A percentile compares a stretch with the other conserved stretches of the same genome.
Evolutionary conservation across 1,284 basidiomycete species (phyloP).

Genomic region (Termitomyces sp.): DNA sequence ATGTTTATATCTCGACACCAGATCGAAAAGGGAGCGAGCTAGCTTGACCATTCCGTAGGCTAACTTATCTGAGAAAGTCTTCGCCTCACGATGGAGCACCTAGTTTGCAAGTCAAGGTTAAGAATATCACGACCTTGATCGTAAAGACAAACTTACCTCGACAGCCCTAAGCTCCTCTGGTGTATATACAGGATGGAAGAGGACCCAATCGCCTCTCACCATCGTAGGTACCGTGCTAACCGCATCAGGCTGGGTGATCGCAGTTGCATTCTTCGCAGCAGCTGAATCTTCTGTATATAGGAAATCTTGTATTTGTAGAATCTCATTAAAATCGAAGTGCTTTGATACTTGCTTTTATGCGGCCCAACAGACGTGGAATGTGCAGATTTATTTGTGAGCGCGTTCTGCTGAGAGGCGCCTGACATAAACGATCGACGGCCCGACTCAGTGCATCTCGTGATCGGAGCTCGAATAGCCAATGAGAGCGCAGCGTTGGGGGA

Average conservation of each 20-base stretch:
- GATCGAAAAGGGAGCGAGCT: constrained; percentile 63
- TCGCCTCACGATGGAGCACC: constrained; percentile 67
- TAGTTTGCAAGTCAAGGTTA: constrained; percentile 24
- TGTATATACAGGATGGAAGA: constrained; percentile 81
- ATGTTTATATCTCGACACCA: constrained; percentile 79
- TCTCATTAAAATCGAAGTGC: background rate
- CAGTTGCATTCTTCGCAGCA: constrained; percentile 1
- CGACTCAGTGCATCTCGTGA: background rate
- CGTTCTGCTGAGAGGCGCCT: constrained; percentile 7
- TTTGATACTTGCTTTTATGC: constrained; percentile 15
- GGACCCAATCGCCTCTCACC: constrained; percentile 72
- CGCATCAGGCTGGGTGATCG: constrained; percentile 21
- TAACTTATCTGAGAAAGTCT: constrained; percentile 68
- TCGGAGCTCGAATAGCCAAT: background rate
- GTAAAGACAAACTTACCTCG: constrained; percentile 38
- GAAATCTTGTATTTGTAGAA: constrained; percentile 5
- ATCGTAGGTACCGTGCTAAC: constrained; percentile 28
- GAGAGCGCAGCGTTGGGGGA: background rate
- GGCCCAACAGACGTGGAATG: constrained; percentile 15
- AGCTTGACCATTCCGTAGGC: constrained; percentile 62
- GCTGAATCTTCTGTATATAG: constrained; percentile 12
- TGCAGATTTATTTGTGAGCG: constrained; percentile 15
- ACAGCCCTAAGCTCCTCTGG: constrained; percentile 76
- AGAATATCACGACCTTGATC: background rate
- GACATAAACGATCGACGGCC: constrained; percentile 17